phyloP scores from a whole-genome alignment of 495 filamentous ascomycete genomes.

The Penicillium alfredii region DNA sequence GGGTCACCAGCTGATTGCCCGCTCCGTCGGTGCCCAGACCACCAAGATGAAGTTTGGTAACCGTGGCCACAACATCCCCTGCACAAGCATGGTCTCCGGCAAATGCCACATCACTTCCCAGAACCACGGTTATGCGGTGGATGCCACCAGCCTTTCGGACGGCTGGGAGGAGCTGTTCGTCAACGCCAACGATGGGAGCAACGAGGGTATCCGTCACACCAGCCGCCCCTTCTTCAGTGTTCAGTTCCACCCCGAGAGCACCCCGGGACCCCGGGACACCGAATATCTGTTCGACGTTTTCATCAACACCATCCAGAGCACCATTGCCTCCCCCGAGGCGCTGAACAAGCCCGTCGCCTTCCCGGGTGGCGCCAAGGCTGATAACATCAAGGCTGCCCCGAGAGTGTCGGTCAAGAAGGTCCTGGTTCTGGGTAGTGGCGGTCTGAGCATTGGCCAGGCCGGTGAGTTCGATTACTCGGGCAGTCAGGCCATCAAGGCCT shows the following conservation, averaged over 20 bases:
- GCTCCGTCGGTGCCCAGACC: conserved; percentile 83
- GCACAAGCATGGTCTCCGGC: conserved; percentile 87
- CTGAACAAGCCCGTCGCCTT: conserved; percentile 69
- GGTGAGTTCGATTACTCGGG: conserved; percentile 99
- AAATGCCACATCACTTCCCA: conserved; percentile 98
- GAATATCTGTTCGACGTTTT: conserved; percentile 97
- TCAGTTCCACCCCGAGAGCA: conserved; percentile 97
- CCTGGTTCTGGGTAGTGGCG: conserved; percentile 92
- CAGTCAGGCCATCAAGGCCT: conserved; percentile 83
- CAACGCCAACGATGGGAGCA: conserved; percentile 96
- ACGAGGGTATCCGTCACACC: conserved; percentile 89
- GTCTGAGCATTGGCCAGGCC: conserved; percentile 95
- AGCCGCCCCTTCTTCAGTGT: conserved; percentile 92
- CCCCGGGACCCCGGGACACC: conserved; percentile 91
- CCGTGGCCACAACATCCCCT: conserved; percentile 96
- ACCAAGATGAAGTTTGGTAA: conserved; percentile 99
- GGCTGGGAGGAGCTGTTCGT: conserved; percentile 92
- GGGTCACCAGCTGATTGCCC: conserved; percentile 88
- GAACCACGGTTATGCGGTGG: conserved; percentile 94
- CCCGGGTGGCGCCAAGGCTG: conserved; percentile 73
- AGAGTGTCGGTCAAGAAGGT: conserved; percentile 88
- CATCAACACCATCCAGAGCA: conserved; percentile 71
- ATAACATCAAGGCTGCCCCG: conserved; percentile 70
- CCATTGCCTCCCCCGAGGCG: conserved; percentile 51
- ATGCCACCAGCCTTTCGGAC: conserved; percentile 63